Evolutionary conservation across 805 yeast genomes (phyloP).

Genomic region (Sugiyamaella chiloensis): DNA sequence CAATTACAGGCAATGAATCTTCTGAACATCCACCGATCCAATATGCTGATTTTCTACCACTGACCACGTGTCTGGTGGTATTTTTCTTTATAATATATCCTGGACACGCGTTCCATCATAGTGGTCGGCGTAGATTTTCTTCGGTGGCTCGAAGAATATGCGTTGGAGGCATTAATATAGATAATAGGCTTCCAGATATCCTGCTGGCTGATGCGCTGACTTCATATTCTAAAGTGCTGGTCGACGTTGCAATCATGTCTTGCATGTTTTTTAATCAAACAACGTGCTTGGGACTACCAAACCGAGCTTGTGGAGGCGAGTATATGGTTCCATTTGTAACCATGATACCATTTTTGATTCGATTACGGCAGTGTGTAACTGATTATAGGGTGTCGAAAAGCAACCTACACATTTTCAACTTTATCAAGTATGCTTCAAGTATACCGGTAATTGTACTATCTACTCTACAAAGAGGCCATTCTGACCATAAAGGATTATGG

Average conservation of each 20-base stretch:
- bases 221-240: constrained; percentile 71
- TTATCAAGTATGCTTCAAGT: constrained; percentile 69
- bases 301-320: constrained; percentile 37
- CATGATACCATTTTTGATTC: constrained; percentile 62
- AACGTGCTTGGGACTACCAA: constrained; percentile 37
- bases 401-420: constrained; percentile 60
- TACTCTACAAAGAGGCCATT: constrained; percentile 24
- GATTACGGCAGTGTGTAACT: constrained; percentile 75
- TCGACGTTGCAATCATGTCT: constrained; percentile 61
- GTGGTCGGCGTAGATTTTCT: constrained; percentile 42
- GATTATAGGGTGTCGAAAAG: constrained; percentile 59
- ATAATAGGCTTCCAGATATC: constrained; percentile 69
- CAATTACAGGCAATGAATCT: constrained; percentile 5
- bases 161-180: constrained; percentile 56
- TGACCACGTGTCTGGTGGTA: constrained; percentile 37
- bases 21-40: constrained; percentile 7
- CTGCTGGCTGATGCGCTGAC: constrained; percentile 80
- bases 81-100: constrained; percentile 39
- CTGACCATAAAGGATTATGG: constrained; percentile 16
- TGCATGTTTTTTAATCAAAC: constrained; percentile 44
- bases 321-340: constrained; percentile 37
- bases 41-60: constrained; percentile 36
- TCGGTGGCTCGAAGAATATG: constrained; percentile 45
- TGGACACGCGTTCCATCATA: constrained; percentile 36
- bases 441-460: constrained; percentile 48